Evolutionary conservation across 1,284 basidiomycete species (phyloP), one percentile per base, ranked within the genome.

Genomic region (Farysia itapuensis): DNA sequence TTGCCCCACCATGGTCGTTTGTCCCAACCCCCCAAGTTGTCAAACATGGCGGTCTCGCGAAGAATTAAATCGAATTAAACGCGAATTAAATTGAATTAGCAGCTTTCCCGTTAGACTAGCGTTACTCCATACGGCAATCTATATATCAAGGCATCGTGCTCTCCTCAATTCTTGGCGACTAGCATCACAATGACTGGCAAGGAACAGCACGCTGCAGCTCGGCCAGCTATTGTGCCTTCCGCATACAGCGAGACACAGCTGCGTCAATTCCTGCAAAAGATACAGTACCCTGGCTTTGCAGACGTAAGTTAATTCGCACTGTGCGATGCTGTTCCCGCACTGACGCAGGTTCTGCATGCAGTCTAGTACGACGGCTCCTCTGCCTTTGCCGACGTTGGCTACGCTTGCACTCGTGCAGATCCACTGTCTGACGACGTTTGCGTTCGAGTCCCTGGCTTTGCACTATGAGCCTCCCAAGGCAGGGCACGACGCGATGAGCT

Each of bases 381-480:
- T 58, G 4, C 61, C 61, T 0, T 0, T 16, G 2, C 23, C 61
- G 0, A 54, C 47, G 3, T 43, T 64, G 2, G 3, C n/a, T 7
- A 65, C 57, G 0, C 44, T 65, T 4, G 24, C 21, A 7, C 34
- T 22, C 19, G 31, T 65, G 9, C 52, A 56, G n/a, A 42, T 47
- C 13, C 63, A 58, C 40, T 52, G 49, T 24, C 34, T 65, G 3
- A 18, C 38, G 3, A 53, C 45, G 13, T 60, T 65, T 24, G 50
- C 63, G 0, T 65, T 65, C 31, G 63, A 65, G 38, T 38, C 59
- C 2, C 50, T 54, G 2, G 39, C 52, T 5, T 37, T 65, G 12
- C 51, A 61, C 49, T 61, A 65, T 39, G 63, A 65, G 35, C 49
- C 52, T 0, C n/a, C n/a, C n/a, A n/a, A n/a, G n/a, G n/a, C n/a